Evolutionary conservation across 345 rosid genomes (phyloP), one percentile per base, ranked within the genome.

Genomic region (Melaleuca alternifolia): DNA sequence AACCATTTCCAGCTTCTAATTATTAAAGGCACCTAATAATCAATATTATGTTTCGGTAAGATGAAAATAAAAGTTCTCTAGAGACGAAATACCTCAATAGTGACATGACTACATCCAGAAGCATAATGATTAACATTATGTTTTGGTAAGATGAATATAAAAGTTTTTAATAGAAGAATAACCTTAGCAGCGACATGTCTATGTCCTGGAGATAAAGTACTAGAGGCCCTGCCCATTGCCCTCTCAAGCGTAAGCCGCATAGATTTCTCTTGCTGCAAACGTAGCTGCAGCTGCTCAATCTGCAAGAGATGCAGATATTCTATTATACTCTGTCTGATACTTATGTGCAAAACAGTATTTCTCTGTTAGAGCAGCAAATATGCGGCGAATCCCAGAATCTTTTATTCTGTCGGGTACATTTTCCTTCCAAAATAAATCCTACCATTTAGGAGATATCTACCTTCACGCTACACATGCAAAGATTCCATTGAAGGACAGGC

Each of bases 161-260:
- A 84, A 84, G 28, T 50, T 62, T 30, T 51, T 41, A 28, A 81
- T 57, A 37, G 65, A 52, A 30, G 24, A 51, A 44, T 87, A 89
- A 96, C 98, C 92, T 96, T 94, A 54, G 94, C 84, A 84, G 96
- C 87, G 85, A 97, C 95, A 90, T 97, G 96, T 88, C 94, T 92
- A 85, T 97, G 98, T n/a, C 99, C 98, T 30, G 98, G 98, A 77
- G 99, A 97, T 88, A 97, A 89, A 79, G 95, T 94, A 85, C 98
- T 96, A 15, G 99, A 97, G 88, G 91, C 95, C 65, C 98, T 90
- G 8, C 99, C 98, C 98, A 95, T 97, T 77, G 97, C 93, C 89
- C 92, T 94, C 91, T 97, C 99, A 24, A 97, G 95, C 89, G 90
- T 90, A 85, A 87, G 46, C 59, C 96, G 92, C 97, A 95, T 94